phyloP scores from a whole-genome alignment of 805 yeast genomes.

The Yarrowia hollandica region DNA sequence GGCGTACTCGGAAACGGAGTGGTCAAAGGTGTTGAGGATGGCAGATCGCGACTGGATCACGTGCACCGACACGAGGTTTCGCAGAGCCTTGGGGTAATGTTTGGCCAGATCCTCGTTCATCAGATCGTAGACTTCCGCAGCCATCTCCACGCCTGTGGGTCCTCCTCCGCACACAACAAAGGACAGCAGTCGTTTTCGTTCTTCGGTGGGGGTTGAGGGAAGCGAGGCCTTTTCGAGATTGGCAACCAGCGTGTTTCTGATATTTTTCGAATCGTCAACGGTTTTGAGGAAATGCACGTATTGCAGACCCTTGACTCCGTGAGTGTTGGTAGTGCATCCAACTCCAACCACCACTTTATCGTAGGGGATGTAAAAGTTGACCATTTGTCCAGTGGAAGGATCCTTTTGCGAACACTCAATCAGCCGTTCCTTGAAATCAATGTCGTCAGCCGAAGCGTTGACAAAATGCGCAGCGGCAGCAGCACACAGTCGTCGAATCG shows the following conservation, averaged over 20 bases:
- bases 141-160: conserved; percentile 73
- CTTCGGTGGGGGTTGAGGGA: conserved; percentile 64
- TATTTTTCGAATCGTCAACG: conserved; percentile 61
- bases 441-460: conserved; percentile 61
- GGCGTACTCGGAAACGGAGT: conserved; percentile 63
- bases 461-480: conserved; percentile 59
- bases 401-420: conserved; percentile 55
- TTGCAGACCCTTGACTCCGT: conserved; percentile 69
- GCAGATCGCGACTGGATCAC: conserved; percentile 68
- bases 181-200: conserved; percentile 58
- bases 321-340: conserved; percentile 67
- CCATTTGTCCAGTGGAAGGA: conserved; percentile 45
- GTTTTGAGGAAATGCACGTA: conserved; percentile 62
- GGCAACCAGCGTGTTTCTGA: conserved; percentile 55
- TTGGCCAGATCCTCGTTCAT: conserved; percentile 63
- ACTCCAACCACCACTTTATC: conserved; percentile 69
- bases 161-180: conserved; percentile 76
- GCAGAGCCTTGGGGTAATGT: conserved; percentile 57
- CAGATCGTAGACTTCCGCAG: conserved; percentile 68
- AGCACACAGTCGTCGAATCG: conserved; percentile 58
- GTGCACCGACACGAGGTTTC: conserved; percentile 66
- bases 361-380: conserved; percentile 63
- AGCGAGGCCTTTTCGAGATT: conserved; percentile 62
- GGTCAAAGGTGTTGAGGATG: conserved; percentile 67
- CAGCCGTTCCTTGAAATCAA: conserved; percentile 56